Evolutionary conservation across 2,329 filamentous ascomycete species (phyloP).

Genomic region (Penicillium rolfsii): DNA sequence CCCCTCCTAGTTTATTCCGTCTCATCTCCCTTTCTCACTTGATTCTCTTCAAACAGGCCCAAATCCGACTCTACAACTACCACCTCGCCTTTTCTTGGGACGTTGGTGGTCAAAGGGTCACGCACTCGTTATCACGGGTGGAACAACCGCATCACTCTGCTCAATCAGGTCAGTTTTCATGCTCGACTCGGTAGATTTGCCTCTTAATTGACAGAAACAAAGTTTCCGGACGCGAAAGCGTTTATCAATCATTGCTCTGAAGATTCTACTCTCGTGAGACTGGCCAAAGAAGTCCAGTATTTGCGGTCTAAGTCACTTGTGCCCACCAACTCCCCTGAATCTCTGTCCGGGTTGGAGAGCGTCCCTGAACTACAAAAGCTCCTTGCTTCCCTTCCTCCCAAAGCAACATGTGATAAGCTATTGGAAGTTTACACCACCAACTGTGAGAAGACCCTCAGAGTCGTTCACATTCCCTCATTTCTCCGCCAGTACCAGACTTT

Average conservation of each 20-base stretch:
- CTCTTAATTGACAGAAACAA: neutral
- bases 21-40: neutral
- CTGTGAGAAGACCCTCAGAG: conserved; percentile 25
- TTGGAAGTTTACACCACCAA: conserved; percentile 23
- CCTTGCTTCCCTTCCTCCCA: conserved; percentile 17
- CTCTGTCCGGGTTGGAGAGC: conserved; percentile 15
- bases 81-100: conserved; percentile 19
- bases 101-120: conserved; percentile 28
- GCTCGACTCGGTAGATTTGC: neutral
- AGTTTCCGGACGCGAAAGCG: conserved; percentile 29
- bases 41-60: conserved; percentile 7
- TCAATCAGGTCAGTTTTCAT: conserved; percentile 20
- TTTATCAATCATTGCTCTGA: conserved; percentile 28
- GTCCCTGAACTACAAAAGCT: conserved; percentile 24
- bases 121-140: conserved; percentile 30
- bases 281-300: conserved; percentile 33
- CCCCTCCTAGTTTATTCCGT: neutral
- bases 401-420: conserved; percentile 24
- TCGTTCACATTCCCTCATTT: conserved; percentile 30
- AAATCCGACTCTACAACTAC: conserved; percentile 2
- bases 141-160: conserved; percentile 24
- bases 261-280: conserved; percentile 19
- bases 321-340: conserved; percentile 19
- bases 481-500: conserved; percentile 20
- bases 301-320: conserved; percentile 25